Evolutionary conservation across 2,329 filamentous ascomycete genomes (phyloP).

Genomic region (Trichoderma harzianum): DNA sequence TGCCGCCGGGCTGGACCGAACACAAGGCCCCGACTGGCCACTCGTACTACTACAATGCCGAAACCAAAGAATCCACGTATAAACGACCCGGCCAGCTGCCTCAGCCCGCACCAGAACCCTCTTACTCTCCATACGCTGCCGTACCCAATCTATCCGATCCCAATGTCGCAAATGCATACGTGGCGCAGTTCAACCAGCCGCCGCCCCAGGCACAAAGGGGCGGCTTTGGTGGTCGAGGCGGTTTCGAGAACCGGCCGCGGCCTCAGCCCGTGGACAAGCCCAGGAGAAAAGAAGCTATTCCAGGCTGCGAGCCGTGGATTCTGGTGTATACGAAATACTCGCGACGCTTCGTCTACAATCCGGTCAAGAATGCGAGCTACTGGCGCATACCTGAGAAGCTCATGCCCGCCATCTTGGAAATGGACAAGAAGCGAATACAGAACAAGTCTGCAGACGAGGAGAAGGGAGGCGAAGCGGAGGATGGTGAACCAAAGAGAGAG

Average conservation of each 20-base stretch:
- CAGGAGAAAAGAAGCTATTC: slow-evolving; percentile 73
- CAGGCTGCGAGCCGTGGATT: slow-evolving; percentile 80
- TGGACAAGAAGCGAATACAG: slow-evolving; percentile 70
- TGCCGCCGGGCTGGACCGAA: slow-evolving; percentile 85
- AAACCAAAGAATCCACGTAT: slow-evolving; percentile 84
- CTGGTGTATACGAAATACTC: slow-evolving; percentile 91
- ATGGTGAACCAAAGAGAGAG: background rate
- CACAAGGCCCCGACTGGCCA: slow-evolving; percentile 87
- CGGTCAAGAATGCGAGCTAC: slow-evolving; percentile 79
- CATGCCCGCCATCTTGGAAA: slow-evolving; percentile 68
- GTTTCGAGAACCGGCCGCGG: slow-evolving; percentile 57
- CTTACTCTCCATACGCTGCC: slow-evolving; percentile 27
- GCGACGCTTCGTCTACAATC: slow-evolving; percentile 86
- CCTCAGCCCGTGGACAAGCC: slow-evolving; percentile 77
- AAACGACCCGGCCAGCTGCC: slow-evolving; percentile 58
- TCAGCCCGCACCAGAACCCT: slow-evolving; percentile 31
- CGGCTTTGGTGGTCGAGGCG: slow-evolving; percentile 37
- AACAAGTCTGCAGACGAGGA: slow-evolving; percentile 43
- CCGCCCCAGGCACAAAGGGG: slow-evolving; percentile 33
- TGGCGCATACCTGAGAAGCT: slow-evolving; percentile 93
- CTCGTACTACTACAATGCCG: slow-evolving; percentile 80
- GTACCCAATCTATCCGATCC: slow-evolving; percentile 49
- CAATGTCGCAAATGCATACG: slow-evolving; percentile 57
- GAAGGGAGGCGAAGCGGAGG: background rate
- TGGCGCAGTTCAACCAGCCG: slow-evolving; percentile 50